Base-by-base conservation (phyloP, 2,329 filamentous ascomycete genomes). In the Fusarium xyrophilum region DNA sequence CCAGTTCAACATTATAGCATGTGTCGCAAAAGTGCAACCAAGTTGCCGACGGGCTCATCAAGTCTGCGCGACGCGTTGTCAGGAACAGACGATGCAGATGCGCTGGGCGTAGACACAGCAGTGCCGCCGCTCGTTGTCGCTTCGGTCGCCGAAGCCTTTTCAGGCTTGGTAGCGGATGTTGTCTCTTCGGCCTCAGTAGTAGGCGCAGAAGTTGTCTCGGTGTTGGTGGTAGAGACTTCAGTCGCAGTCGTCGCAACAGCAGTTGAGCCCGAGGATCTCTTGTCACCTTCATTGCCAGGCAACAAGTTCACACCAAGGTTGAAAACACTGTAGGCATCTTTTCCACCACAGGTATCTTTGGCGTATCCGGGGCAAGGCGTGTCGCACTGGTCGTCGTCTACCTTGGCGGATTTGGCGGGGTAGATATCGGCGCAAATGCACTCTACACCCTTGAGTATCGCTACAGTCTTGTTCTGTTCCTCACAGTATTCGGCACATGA, bases 391-490 rank as follows among this genome's bases (percentile, higher is more conserved):
- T 56, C 47, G 11, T 70, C 65, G 5, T 67, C 57, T 21, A 72
- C 27, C 8, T 57, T 6, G 4, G 52, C 44, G 14, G 23, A 17
- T 13, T 43, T 33, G 25, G 65, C 10, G 2, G 69, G 69, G 35
- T 72, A 72, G 7, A 35, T 47, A 7, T 60, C 19, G 10, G 69
- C 60, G 13, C 70, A 72, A 30, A 40, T 69, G 13, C 70, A 72
- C 5, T n/a, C 15, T 7, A 32, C 17, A 10, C 10, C 36, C 14
- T 38, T 25, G 14, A 50, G 21, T n/a, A 68, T 42, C 10, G 57
- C 48, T 6, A 72, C 69, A 5, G 10, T 3, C 7, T 46, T 60
- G 0, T 44, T 32, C 14, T 56, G 21, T 1, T 25, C 7, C 15
- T 7, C 4, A 47, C 69, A 72, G 2, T 21, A 9, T 0, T 35